These are phyloP conservation scores for Grosmannia penicillata DNA, from an alignment of 2,329 filamentous ascomycete genomes.

Conservation along the genomic window DNA sequence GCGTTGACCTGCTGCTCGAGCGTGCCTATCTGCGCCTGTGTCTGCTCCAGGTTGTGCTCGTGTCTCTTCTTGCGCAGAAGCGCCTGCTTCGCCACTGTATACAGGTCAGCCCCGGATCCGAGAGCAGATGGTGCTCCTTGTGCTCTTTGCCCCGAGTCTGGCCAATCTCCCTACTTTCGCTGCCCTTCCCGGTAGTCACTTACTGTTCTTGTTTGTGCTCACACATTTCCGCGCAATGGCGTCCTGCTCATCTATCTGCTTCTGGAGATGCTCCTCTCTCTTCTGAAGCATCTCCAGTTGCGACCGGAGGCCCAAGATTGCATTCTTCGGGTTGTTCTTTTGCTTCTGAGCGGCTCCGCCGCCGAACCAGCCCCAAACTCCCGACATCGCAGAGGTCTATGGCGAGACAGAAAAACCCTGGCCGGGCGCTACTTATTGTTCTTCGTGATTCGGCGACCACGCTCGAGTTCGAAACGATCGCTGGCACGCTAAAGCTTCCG, in stretches of 20 bases:
- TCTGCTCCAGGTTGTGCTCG: constrained; percentile 85
- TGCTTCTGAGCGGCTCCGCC: constrained; percentile 67
- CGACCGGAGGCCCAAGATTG: constrained; percentile 72
- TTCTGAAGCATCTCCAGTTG: constrained; percentile 98
- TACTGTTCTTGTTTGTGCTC: constrained; percentile 80
- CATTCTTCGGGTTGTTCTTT: constrained; percentile 93
- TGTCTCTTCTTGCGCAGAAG: constrained; percentile 89
- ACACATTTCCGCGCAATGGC: constrained; percentile 79
- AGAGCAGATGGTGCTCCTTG: no score
- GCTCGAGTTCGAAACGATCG: no score
- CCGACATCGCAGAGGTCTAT: constrained; percentile 32
- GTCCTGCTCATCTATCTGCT: constrained; percentile 88
- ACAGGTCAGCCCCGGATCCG: no score
- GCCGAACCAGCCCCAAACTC: constrained; percentile 84
- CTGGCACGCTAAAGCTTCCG: no score
- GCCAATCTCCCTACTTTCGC: no score
- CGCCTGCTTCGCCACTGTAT: constrained; percentile 72
- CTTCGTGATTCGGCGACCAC: no score
- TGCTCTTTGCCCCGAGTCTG: not conserved
- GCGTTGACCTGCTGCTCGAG: constrained; percentile 91
- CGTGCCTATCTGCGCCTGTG: constrained; percentile 74
- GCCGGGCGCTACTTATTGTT: constrained; percentile 1
- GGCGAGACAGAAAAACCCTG: not conserved
- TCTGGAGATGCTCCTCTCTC: constrained; percentile 79
- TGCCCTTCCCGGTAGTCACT: constrained; percentile 14